Evolutionary conservation across 768 basidiomycete species (phyloP).

Genomic region (Suillus discolor): DNA sequence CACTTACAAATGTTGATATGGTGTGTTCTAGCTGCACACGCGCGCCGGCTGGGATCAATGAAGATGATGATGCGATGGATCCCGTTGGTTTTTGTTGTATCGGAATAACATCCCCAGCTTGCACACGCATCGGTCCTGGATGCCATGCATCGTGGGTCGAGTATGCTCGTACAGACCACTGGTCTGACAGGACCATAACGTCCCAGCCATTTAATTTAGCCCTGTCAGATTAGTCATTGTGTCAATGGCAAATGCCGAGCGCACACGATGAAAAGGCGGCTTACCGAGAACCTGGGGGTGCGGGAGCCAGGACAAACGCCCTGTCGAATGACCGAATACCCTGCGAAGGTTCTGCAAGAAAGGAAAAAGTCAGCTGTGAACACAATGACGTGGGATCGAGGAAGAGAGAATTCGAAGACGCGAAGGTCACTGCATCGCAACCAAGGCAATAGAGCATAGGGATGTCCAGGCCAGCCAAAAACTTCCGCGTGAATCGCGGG

Average conservation of each 20-base stretch:
- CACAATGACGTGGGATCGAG: conserved; percentile 6
- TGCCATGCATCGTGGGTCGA: conserved; percentile 81
- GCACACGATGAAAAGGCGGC: conserved; percentile 33
- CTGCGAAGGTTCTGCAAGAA: conserved; percentile 57
- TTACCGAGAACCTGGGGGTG: conserved; percentile 81
- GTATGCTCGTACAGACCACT: conserved; percentile 81
- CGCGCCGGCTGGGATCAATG: conserved; percentile 36
- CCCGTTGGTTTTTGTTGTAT: conserved; percentile 19
- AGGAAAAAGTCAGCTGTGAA: conserved; percentile 21
- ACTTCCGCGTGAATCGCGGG: conserved; percentile 15
- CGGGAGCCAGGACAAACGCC: conserved; percentile 83
- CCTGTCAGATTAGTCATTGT: conserved; percentile 38
- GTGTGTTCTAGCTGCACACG: conserved; percentile 47
- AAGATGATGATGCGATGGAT: conserved; percentile 26
- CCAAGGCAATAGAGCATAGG: conserved; percentile 3
- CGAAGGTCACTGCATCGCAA: conserved; percentile 3
- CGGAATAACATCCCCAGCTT: conserved; percentile 44
- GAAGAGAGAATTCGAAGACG: conserved; percentile 3
- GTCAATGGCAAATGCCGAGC: conserved; percentile 13
- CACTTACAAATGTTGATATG: conserved; percentile 59
- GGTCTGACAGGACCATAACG: conserved; percentile 87
- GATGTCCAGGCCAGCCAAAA: conserved; percentile 2
- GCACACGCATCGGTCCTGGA: conserved; percentile 73
- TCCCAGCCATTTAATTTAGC: conserved; percentile 89
- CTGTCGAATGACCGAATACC: conserved; percentile 94